A percentile compares a stretch with the other conserved stretches of the same genome.
Evolutionary conservation across 208 protist genomes (phyloP).

Genomic region (Kentomonas sorsogonicus): DNA sequence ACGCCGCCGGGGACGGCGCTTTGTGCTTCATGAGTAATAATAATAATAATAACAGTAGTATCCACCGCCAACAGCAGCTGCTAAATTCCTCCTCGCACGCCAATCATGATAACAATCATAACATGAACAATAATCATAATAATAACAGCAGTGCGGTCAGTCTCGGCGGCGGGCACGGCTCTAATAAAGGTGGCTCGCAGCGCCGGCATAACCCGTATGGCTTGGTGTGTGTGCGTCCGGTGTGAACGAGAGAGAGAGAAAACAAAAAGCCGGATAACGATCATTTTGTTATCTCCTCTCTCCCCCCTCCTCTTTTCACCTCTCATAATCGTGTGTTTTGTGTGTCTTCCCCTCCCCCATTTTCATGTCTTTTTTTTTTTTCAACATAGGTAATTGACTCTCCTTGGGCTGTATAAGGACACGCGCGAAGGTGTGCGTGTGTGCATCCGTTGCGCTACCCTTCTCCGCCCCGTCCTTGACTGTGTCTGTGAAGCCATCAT

Average conservation of each 20-base stretch:
- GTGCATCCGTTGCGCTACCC: no score
- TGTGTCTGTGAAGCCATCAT: no score
- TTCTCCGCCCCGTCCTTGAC: no score
- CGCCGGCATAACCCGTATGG: no score
- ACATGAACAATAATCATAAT: constrained; percentile 3
- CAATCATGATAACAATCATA: constrained; percentile 2
- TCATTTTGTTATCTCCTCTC: constrained; percentile 1
- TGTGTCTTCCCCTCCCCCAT: background rate
- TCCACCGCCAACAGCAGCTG: no score
- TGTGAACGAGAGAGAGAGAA: no score
- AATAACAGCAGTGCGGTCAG: background rate
- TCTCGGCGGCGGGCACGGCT: no score
- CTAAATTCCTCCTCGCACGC: no score
- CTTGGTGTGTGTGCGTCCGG: no score
- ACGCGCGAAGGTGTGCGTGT: no score
- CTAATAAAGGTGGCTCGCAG: constrained; percentile 1
- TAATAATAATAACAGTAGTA: constrained; percentile 3
- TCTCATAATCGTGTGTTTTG: constrained; percentile 4
- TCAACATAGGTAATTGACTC: background rate
- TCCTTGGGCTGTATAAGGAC: constrained; percentile 11
- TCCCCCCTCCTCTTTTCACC: background rate
- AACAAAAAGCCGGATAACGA: no score
- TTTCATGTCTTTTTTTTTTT: constrained; percentile 10
- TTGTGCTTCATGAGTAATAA: background rate
- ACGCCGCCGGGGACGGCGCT: no score